Evolutionary conservation across 2,329 filamentous ascomycete species (phyloP), one percentile per base, ranked within the genome.

Genomic region (Pseudogymnoascus sp.): DNA sequence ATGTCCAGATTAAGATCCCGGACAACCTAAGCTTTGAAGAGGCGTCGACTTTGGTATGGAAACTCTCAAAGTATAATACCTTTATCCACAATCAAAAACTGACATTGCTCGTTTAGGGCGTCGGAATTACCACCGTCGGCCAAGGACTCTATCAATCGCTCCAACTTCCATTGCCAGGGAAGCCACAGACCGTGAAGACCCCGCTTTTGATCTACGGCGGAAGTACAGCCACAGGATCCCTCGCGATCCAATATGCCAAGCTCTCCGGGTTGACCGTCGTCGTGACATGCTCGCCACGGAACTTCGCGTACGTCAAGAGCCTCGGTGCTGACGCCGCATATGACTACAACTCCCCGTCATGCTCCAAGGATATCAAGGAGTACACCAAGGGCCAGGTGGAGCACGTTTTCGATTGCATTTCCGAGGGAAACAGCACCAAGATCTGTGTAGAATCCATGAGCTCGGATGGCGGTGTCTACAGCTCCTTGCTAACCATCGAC

Each of bases 161-260:
- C 1, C 62, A 72, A 69, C 75, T 14, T 64, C 67, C 2, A 74
- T 72, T 0, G 71, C 72, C 23, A 65, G 71, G 61, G 61, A 64
- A 70, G 3, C 64, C 62, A 4, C 39, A 73, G n/a, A 70, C 59
- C 12, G 34, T 42, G 34, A 61, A 37, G 29, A 34, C 37, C 2
- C 73, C 77, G 0, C 68, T 83, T 16, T 69, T 83, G 11, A 78
- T 83, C 62, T 82, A 82, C 66, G 80, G 80, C 54, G 80, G 77
- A 7, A 79, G 77, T 40, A 81, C 79, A 1, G 80, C 80, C 16
- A 82, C 80, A 0, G 81, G 81, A 1, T 74, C 75, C 1, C 72
- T 81, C 3, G 80, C 79, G 5, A 75, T 83, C 29, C 80, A 82
- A 67, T 81, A 73, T 64, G 80, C 78, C 6, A 78, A 79, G 64